Base-by-base conservation (phyloP, 164 flowering plant species). In the Annona cherimola region DNA sequence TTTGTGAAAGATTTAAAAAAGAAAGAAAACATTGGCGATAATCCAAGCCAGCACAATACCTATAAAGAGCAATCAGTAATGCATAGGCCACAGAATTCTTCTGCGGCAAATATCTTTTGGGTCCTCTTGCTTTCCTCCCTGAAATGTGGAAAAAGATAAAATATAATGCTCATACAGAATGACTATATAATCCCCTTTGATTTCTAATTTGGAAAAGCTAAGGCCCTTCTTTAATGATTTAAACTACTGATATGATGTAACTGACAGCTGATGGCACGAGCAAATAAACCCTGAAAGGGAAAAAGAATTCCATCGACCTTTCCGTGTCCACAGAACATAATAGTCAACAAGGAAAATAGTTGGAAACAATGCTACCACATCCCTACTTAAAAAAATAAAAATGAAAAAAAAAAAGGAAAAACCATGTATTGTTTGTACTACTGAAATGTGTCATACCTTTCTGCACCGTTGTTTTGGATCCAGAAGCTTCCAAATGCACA, bases 81-180 rank as follows among this genome's bases (percentile, higher is more conserved):
- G 99, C 99, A 84, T 90, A 90, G 63, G 99, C 88, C 42, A 81
- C 97, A 59, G 98, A 93, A 75, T 88, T 93, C 82, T 83, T 96
- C 75, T 92, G 88, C 1, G 99, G 99, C 35, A 93, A 43, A 76
- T 96, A 96, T 2, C 84, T 86, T 75, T 73, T 88, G 50, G 78
- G 44, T 54, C 79, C 86, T 68, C 84, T 86, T 5, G 72, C 62
- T 76, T 82, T 90, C 79, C 82, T 87, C 62, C 88, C 99, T 93
- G 16, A 79, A 76, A 69, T 9, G 19, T 43, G 2, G 57, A 50
- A 26, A 26, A 26, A 50, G 57, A 50, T 50, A 16, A 50, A 50
- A 50, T 50, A 50, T 16, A 50, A 50, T 50, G 57, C 57, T 50
- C 57, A 50, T 50, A 50, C 57, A 50, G 18, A 50, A 16, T 9